These are phyloP conservation scores for Leccinum aurantiacum DNA, from an alignment of 768 basidiomycete species.

Conservation along the genomic window DNA sequence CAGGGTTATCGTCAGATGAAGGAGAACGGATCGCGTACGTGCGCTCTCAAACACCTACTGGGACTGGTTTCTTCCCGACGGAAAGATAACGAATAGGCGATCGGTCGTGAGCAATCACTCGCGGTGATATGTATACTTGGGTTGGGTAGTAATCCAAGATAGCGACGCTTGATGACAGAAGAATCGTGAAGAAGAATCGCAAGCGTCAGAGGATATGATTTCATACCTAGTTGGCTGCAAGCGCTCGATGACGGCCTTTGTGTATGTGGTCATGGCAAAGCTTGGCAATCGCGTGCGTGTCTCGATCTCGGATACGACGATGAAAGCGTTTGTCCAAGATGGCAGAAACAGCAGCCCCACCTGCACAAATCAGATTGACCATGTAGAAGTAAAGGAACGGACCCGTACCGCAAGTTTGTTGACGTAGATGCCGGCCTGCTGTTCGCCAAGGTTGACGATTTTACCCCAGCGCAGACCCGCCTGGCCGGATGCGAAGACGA, in stretches of 20 bases:
- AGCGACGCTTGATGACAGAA: conserved; percentile 37
- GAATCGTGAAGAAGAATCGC: background rate
- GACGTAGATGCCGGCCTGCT: conserved; percentile 45
- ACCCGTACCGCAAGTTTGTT: conserved; percentile 45
- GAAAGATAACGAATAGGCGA: conserved; percentile 57
- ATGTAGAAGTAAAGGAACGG: background rate
- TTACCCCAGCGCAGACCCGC: conserved; percentile 51
- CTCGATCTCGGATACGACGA: conserved; percentile 55
- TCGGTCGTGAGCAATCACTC: conserved; percentile 36
- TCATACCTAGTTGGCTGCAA: conserved; percentile 48
- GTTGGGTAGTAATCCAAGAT: conserved; percentile 55
- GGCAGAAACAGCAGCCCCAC: conserved; percentile 53
- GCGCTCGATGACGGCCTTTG: conserved; percentile 39
- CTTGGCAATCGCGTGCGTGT: conserved; percentile 45
- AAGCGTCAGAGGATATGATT: background rate
- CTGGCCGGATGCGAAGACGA: conserved; percentile 49
- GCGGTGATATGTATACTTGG: conserved; percentile 45
- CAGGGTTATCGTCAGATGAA: background rate
- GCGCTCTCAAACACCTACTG: conserved; percentile 5
- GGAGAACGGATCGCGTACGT: background rate
- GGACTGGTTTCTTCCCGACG: conserved; percentile 16
- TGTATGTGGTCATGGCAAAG: conserved; percentile 51
- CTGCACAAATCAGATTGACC: conserved; percentile 31
- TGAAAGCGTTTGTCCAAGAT: conserved; percentile 43
- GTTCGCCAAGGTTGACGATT: conserved; percentile 53